Evolutionary conservation across 129 eudicot genomes (phyloP), one percentile per base, ranked within the genome.

Genomic region (Lactuca sativa): DNA sequence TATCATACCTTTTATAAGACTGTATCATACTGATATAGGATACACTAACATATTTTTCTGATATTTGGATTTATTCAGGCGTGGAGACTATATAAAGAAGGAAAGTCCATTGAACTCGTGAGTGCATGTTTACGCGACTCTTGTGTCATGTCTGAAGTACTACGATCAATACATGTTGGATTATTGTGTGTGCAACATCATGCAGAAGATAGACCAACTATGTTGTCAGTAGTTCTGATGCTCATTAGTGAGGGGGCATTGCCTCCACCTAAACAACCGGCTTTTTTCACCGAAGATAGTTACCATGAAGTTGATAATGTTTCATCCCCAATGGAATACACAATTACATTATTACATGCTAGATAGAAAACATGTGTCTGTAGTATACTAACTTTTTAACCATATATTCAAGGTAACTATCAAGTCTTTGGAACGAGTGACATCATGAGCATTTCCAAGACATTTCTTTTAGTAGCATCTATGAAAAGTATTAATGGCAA

Each of bases 121-220:
- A 16, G 57, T 13, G 9, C 31, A 40, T 70, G 31, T 44, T 21
- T 64, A 44, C 56, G 18, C 0, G 10, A 11, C 21, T 43, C 69
- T 6, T 64, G 38, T 14, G 13, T 43, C 6, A 38, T 64, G 38
- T 64, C 17, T 6, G 69, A 67, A 67, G 62, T 67, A 34, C 6
- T 33, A 53, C 58, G 62, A 34, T 38, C 72, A 67, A 67, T 67
- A 34, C 72, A 67, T 9, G 61, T 67, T 9, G 72, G 34, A 10
- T 11, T 67, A 16, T 53, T 67, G 9, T 67, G 72, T 53, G 62
- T 67, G 49, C 72, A 67, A 67, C 62, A 67, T 52, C 72, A 53
- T 52, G 62, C 72, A 33, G 64, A 56, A 57, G 75, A 76, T 69
- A 69, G 75, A 18, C 76, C 76, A 62, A 73, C 43, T 40, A 73